A percentile compares a stretch with the other conserved stretches of the same genome.
Evolutionary conservation across 345 rosid genomes (phyloP).

Genomic region (Moricandia moricandioides): DNA sequence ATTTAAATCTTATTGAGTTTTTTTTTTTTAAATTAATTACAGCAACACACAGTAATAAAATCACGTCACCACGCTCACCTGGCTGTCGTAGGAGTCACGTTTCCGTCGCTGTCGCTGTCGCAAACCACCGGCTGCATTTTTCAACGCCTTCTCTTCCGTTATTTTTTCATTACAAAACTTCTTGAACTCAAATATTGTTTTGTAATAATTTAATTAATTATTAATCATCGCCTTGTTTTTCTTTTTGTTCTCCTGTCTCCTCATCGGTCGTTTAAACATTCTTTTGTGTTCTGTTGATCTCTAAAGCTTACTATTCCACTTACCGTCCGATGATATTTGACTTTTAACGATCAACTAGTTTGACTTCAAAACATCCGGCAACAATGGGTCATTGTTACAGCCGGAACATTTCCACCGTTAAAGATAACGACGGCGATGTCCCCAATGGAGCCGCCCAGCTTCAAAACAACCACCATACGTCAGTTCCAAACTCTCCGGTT

Average conservation of each 20-base stretch:
- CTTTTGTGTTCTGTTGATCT: conserved; percentile 1
- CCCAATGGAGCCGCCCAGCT: conserved; percentile 27
- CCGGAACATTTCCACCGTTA: conserved; percentile 48
- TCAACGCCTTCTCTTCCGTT: conserved; percentile 28
- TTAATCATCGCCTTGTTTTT: neutral
- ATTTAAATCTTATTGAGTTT: neutral
- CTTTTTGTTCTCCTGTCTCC: neutral
- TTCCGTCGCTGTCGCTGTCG: conserved; percentile 28
- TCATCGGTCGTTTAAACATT: neutral
- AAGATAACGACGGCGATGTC: conserved; percentile 25
- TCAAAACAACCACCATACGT: conserved; percentile 16
- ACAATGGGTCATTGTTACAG: conserved; percentile 87
- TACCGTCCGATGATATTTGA: conserved; percentile 41
- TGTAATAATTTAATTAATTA: neutral
- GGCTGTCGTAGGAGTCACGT: conserved; percentile 28
- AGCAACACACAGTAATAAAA: neutral
- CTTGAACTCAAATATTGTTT: neutral
- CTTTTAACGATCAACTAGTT: conserved; percentile 26
- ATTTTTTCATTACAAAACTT: neutral
- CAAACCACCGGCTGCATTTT: conserved; percentile 8
- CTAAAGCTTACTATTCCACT: conserved; percentile 13
- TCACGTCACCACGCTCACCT: conserved; percentile 8
- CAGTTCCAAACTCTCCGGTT: conserved; percentile 30
- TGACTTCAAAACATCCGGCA: conserved; percentile 12
- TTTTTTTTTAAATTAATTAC: neutral